These are phyloP conservation scores for Ascochyta viciae-villosae DNA, from an alignment of 2,329 filamentous ascomycete genomes.

Conservation along the genomic window DNA sequence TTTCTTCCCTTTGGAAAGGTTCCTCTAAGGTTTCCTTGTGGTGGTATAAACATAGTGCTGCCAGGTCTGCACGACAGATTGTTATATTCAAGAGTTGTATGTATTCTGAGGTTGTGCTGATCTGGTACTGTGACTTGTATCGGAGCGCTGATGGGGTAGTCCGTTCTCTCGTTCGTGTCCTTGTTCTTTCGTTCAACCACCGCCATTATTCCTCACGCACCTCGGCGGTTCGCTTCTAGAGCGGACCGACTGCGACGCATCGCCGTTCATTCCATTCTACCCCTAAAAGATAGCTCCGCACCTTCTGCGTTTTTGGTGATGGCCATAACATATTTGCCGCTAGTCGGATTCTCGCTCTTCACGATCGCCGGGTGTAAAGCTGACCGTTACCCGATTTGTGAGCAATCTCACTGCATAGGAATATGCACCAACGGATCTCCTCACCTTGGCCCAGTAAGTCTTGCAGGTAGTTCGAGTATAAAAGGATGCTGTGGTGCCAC, in stretches of 20 bases:
- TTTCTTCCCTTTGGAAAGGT: too few relatives aligned
- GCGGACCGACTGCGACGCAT: neutral
- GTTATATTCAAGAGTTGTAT: neutral
- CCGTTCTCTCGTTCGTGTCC: neutral
- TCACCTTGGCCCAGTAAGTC: neutral
- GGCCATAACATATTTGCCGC: neutral
- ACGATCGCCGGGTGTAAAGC: neutral
- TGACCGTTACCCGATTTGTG: neutral
- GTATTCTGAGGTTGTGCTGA: neutral
- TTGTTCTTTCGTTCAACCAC: neutral
- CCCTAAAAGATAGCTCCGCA: neutral
- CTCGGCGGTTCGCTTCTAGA: neutral
- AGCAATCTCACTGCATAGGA: constrained; percentile 4
- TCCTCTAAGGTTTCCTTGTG: neutral
- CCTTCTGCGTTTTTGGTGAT: neutral
- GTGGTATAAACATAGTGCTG: neutral
- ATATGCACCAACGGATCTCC: constrained; percentile 21
- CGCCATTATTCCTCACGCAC: too few relatives aligned
- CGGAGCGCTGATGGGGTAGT: neutral
- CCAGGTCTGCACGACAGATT: neutral
- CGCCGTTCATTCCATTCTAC: too few relatives aligned
- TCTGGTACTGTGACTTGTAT: neutral
- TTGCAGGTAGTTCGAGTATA: neutral
- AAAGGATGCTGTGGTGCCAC: neutral
- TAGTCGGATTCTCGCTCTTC: constrained; percentile 4